phyloP scores from a whole-genome alignment of 805 yeast species.

The Candida ortonii region DNA sequence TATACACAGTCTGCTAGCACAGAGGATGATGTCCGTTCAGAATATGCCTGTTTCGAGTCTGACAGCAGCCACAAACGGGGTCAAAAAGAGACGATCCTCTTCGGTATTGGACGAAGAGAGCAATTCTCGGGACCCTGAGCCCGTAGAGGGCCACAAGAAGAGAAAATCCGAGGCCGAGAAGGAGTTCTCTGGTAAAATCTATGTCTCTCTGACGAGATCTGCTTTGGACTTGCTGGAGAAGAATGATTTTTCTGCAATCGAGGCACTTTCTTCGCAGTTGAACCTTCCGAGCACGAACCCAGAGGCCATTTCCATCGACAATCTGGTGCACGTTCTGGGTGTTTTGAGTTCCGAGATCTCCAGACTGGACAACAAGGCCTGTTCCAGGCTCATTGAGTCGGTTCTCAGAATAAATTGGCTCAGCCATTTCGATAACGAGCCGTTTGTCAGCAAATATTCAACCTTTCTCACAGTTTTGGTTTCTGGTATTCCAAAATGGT shows the following conservation, averaged over 20 bases:
- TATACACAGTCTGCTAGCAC: slow-evolving; percentile 2
- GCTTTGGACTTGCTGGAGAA: slow-evolving; percentile 70
- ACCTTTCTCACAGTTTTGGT: slow-evolving; percentile 76
- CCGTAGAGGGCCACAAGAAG: slow-evolving; percentile 1
- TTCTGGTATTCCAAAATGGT: slow-evolving; percentile 86
- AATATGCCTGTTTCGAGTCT: slow-evolving; percentile 11
- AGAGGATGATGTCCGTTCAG: slow-evolving; percentile 23
- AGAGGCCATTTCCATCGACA: slow-evolving; percentile 52
- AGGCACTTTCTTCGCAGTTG: slow-evolving; percentile 58
- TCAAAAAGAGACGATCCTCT: slow-evolving; percentile 1
- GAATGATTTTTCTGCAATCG: slow-evolving; percentile 54
- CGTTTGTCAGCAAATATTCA: slow-evolving; percentile 54
- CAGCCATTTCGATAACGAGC: slow-evolving; percentile 33
- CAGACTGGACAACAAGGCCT: slow-evolving; percentile 56
- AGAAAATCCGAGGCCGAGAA: slow-evolving; percentile 3
- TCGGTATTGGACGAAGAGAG: slow-evolving; percentile 1
- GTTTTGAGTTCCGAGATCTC: slow-evolving; percentile 63
- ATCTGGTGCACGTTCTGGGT: slow-evolving; percentile 54
- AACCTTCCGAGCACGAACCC: slow-evolving; percentile 47
- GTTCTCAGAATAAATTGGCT: slow-evolving; percentile 69
- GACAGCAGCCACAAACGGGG: slow-evolving; percentile 7
- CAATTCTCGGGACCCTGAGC: neutral
- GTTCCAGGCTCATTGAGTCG: slow-evolving; percentile 54
- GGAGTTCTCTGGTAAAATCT: slow-evolving; percentile 27
- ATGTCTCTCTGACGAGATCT: slow-evolving; percentile 47